These are phyloP conservation scores for Rosa multiflora DNA, from an alignment of 306 rosid genomes.

Conservation along the genomic window DNA sequence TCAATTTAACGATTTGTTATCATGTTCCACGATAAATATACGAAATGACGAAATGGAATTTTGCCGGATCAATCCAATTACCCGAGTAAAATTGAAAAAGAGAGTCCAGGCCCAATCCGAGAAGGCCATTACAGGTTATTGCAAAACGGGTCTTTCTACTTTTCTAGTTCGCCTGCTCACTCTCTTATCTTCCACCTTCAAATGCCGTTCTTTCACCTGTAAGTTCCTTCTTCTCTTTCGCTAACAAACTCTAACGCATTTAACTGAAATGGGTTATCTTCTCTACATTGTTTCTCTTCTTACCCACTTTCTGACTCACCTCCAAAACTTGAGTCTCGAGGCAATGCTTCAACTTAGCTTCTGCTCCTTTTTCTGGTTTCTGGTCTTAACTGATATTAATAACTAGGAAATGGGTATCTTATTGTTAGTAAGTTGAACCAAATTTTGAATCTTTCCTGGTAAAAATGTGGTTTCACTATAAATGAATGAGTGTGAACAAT, in stretches of 20 bases:
- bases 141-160: background rate
- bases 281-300: background rate
- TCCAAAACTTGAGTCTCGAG: background rate
- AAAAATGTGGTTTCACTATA: background rate
- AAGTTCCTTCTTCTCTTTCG: constrained; percentile 20
- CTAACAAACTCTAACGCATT: background rate
- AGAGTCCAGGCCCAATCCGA: background rate
- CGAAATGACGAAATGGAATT: too few species aligned
- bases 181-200: constrained; percentile 34
- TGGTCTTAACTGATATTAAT: background rate
- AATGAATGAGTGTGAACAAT: background rate
- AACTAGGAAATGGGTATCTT: background rate
- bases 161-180: constrained; percentile 1
- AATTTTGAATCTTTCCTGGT: background rate
- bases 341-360: background rate
- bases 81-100: background rate
- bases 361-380: background rate
- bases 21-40: too few species aligned
- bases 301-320: background rate
- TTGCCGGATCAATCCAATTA: too few species aligned
- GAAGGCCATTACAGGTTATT: background rate
- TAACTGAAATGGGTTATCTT: background rate
- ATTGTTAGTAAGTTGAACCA: background rate
- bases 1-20: too few species aligned
- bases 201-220: constrained; percentile 42